These are phyloP conservation scores for Chlamydomonas incerta DNA, from an alignment of 139 green algal species.

Conservation along the genomic window DNA sequence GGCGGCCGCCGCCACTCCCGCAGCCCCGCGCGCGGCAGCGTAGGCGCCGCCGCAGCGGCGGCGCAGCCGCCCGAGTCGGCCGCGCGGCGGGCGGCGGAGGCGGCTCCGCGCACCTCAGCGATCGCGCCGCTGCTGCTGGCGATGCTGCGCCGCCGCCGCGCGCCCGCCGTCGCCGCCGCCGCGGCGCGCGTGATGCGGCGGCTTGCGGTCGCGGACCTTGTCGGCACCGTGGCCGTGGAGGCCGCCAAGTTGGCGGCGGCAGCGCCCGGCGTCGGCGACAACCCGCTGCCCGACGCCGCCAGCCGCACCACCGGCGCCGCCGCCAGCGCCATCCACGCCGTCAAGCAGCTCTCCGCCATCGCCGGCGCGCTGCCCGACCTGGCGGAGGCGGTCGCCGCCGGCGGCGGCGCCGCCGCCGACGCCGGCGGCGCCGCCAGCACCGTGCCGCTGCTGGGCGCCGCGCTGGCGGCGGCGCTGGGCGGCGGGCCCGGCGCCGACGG, in stretches of 20 bases:
- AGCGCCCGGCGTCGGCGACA: neutral
- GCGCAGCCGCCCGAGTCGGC: too few species aligned
- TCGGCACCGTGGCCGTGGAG: neutral
- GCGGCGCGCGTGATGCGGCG: constrained; percentile 27
- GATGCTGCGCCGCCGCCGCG: constrained; percentile 13
- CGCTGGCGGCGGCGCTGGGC: neutral
- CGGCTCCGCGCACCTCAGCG: neutral
- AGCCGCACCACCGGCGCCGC: constrained; percentile 1
- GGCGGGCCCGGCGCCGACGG: neutral
- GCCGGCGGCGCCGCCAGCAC: neutral
- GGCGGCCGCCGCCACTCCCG: neutral
- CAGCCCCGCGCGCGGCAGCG: neutral
- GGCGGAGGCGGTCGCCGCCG: constrained; percentile 23
- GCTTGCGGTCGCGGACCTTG: constrained; percentile 21
- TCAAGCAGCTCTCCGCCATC: neutral
- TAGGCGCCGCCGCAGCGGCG: neutral
- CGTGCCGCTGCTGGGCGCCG: neutral
- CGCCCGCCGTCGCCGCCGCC: neutral
- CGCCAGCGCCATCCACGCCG: constrained; percentile 1
- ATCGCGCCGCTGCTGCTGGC: constrained; percentile 3
- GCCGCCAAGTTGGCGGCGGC: constrained; percentile 2
- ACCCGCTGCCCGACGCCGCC: neutral
- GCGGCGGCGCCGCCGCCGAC: neutral
- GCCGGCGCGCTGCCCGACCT: constrained; percentile 18
- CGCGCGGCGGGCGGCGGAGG: neutral